Conservation (phyloP, 805 yeast species). For the Wickerhamiella shivajii region DNA sequence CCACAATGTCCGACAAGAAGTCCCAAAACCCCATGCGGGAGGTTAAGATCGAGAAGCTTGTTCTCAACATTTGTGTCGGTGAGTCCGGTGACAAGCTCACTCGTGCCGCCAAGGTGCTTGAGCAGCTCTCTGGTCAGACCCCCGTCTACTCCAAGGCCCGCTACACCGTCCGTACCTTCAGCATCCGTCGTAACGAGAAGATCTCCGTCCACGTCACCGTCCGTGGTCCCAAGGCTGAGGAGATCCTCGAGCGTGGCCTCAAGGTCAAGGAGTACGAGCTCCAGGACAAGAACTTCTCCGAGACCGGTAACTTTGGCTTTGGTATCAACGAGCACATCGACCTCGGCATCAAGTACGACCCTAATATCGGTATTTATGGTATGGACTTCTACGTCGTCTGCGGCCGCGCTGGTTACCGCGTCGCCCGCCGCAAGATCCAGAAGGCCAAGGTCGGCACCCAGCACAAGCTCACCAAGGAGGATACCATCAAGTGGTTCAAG, state of each 20-base stretch:
- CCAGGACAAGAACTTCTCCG: conserved; percentile 86
- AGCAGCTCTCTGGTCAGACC: conserved; percentile 99
- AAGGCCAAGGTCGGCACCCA: conserved; percentile 75
- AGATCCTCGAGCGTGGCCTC: conserved; percentile 98
- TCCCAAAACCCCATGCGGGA: conserved; percentile 84
- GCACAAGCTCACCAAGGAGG: conserved; percentile 87
- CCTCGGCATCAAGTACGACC: conserved; percentile 99
- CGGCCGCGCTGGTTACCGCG: conserved; percentile 99
- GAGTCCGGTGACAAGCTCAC: conserved; percentile 99
- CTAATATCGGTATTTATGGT: conserved; percentile 99
- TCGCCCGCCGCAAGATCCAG: conserved; percentile 87
- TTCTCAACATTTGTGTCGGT: conserved; percentile 99
- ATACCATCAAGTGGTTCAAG: conserved; percentile 97
- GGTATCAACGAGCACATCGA: conserved; percentile 99
- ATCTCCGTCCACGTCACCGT: conserved; percentile 98
- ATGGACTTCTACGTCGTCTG: conserved; percentile 97
- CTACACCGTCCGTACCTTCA: conserved; percentile 99
- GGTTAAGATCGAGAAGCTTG: conserved; percentile 96
- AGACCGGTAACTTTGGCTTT: conserved; percentile 99
- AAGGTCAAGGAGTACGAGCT: conserved; percentile 99
- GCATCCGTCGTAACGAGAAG: conserved; percentile 99
- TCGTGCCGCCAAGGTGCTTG: conserved; percentile 99
- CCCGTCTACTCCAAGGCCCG: conserved; percentile 99
- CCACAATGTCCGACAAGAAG: conserved; percentile 9
- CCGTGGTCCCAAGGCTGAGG: conserved; percentile 99